These are phyloP conservation scores for Teratosphaeria destructans DNA, from an alignment of 2,329 filamentous ascomycete genomes.

Conservation along the genomic window DNA sequence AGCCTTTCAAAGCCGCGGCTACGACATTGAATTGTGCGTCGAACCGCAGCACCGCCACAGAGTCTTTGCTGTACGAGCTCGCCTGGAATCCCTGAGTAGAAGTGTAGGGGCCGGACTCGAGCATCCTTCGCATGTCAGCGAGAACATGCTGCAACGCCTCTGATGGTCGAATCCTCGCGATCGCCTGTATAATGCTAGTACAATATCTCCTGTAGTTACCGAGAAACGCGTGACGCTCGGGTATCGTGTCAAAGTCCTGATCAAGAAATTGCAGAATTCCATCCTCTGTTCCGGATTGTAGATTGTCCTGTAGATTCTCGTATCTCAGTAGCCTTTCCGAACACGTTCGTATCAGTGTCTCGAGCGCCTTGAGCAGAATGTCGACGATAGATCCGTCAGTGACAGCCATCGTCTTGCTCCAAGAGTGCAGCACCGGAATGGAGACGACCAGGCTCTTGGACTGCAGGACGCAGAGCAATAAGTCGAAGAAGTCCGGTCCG, in stretches of 20 bases:
- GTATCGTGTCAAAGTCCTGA: constrained; percentile 90
- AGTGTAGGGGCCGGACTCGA: constrained; percentile 63
- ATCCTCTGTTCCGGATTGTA: constrained; percentile 73
- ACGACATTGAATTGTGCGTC: constrained; percentile 87
- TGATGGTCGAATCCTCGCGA: constrained; percentile 69
- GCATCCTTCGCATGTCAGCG: constrained; percentile 60
- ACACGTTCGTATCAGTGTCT: constrained; percentile 69
- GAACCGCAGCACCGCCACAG: constrained; percentile 62
- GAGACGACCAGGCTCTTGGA: constrained; percentile 85
- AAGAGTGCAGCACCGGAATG: constrained; percentile 82
- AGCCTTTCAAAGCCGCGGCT: constrained; percentile 80
- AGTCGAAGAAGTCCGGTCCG: constrained; percentile 63
- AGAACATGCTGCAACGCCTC: constrained; percentile 85
- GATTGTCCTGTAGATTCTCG: constrained; percentile 72
- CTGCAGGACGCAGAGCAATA: constrained; percentile 69
- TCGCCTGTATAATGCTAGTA: constrained; percentile 72
- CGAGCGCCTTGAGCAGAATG: constrained; percentile 53
- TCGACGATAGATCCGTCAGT: constrained; percentile 57
- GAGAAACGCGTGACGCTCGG: constrained; percentile 87
- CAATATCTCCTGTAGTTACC: constrained; percentile 93
- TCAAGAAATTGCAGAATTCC: constrained; percentile 66
- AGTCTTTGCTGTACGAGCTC: constrained; percentile 49
- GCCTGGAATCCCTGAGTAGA: constrained; percentile 53
- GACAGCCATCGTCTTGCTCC: constrained; percentile 71
- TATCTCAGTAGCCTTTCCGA: constrained; percentile 77